These are phyloP conservation scores for Stephania japonica DNA, from an alignment of 164 flowering plant species.

Conservation along the genomic window DNA sequence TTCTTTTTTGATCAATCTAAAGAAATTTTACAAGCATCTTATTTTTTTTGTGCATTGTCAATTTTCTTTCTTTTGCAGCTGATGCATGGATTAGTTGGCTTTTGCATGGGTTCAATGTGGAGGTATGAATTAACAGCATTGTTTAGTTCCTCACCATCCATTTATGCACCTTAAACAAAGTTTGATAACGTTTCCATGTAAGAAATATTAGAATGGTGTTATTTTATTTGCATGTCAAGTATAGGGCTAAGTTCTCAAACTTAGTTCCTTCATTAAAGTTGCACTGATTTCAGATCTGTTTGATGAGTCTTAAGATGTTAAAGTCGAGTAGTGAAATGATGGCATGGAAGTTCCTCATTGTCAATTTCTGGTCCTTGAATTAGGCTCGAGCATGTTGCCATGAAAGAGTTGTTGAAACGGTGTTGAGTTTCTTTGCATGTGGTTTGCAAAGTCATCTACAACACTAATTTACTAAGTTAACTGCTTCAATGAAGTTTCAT, in stretches of 20 bases:
- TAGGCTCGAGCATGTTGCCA: background rate
- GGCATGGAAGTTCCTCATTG: background rate
- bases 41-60: background rate
- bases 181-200: background rate
- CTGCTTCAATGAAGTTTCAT: background rate
- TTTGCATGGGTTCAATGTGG: conserved; percentile 87
- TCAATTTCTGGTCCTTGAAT: background rate
- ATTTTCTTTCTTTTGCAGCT: conserved; percentile 44
- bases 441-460: background rate
- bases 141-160: background rate
- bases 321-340: too few relatives aligned
- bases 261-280: too few relatives aligned
- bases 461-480: background rate
- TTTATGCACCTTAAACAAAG: background rate
- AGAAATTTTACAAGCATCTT: background rate
- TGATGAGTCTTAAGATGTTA: too few relatives aligned
- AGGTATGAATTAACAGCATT: conserved; percentile 44
- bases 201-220: too few relatives aligned
- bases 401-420: background rate
- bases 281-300: too few relatives aligned
- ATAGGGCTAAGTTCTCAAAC: too few relatives aligned
- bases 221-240: too few relatives aligned
- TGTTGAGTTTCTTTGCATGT: background rate
- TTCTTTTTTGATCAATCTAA: background rate
- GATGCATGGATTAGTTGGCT: conserved; percentile 83